phyloP scores from a whole-genome alignment of 345 rosid species.

The Eutrema japonicum region DNA sequence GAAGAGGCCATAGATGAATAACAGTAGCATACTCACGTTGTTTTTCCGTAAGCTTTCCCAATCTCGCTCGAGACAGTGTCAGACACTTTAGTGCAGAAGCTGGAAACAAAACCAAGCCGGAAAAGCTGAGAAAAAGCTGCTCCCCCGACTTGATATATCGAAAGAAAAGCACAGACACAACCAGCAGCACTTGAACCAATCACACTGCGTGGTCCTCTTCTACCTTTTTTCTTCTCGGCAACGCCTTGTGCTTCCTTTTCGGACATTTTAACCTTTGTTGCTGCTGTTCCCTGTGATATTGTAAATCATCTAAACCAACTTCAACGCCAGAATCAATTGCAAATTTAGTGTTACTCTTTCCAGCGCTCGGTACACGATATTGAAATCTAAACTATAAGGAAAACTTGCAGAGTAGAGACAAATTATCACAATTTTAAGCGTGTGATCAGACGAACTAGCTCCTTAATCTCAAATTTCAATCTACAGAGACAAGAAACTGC shows the following conservation, averaged over 20 bases:
- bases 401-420: not conserved
- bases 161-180: constrained; percentile 80
- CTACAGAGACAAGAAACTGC: not conserved
- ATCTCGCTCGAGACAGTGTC: constrained; percentile 96
- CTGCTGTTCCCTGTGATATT: constrained; percentile 80
- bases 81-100: constrained; percentile 95
- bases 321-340: constrained; percentile 21
- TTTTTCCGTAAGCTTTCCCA: constrained; percentile 96
- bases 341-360: constrained; percentile 2
- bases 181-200: constrained; percentile 99
- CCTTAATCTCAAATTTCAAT: constrained; percentile 1
- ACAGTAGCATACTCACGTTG: constrained; percentile 66
- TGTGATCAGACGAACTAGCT: constrained; percentile 19
- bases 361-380: not conserved
- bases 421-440: not conserved
- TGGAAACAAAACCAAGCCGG: constrained; percentile 88
- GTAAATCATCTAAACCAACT: constrained; percentile 39
- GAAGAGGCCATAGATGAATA: constrained; percentile 6
- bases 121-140: constrained; percentile 50
- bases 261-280: constrained; percentile 91
- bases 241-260: constrained; percentile 96
- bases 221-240: constrained; percentile 93
- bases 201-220: constrained; percentile 96
- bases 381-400: not conserved
- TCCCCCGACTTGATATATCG: constrained; percentile 73